phyloP scores from a whole-genome alignment of 768 basidiomycete species.

The Lentinula detonsa region DNA sequence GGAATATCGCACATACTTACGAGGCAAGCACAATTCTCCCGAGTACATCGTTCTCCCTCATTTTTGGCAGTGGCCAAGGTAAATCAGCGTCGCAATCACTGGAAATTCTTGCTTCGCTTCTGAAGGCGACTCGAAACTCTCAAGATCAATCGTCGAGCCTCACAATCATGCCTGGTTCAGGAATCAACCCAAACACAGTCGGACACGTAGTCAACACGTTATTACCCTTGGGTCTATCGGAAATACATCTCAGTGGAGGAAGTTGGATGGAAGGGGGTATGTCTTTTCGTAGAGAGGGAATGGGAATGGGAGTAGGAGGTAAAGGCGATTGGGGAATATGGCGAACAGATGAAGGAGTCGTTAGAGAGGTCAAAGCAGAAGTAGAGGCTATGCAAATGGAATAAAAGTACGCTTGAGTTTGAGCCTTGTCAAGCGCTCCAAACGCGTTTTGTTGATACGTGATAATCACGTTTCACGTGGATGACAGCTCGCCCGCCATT shows the following conservation, averaged over 20 bases:
- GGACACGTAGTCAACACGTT: conserved; percentile 41
- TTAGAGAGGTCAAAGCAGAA: conserved; percentile 20
- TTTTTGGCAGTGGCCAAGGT: conserved; percentile 43
- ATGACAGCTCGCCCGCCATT: neutral
- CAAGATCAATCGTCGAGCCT: conserved; percentile 33
- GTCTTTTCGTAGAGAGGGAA: conserved; percentile 42
- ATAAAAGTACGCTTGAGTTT: too few species aligned
- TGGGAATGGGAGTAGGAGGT: conserved; percentile 62
- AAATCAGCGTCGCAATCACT: conserved; percentile 36
- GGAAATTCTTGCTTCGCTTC: conserved; percentile 32
- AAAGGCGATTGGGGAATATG: conserved; percentile 63
- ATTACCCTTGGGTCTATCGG: conserved; percentile 50
- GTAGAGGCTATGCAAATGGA: too few species aligned
- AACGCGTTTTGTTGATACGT: neutral
- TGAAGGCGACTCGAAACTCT: conserved; percentile 27
- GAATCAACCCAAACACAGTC: conserved; percentile 59
- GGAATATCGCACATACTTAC: conserved; percentile 76
- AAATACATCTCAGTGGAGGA: conserved; percentile 75
- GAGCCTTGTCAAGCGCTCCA: conserved; percentile 41
- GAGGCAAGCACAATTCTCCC: conserved; percentile 40
- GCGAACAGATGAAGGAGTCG: conserved; percentile 47
- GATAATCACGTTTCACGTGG: neutral
- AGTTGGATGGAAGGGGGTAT: conserved; percentile 53
- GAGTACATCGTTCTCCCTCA: neutral
- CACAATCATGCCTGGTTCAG: conserved; percentile 69